phyloP scores from a whole-genome alignment of 1,284 basidiomycete genomes.

The Ganoderma resinaceum region DNA sequence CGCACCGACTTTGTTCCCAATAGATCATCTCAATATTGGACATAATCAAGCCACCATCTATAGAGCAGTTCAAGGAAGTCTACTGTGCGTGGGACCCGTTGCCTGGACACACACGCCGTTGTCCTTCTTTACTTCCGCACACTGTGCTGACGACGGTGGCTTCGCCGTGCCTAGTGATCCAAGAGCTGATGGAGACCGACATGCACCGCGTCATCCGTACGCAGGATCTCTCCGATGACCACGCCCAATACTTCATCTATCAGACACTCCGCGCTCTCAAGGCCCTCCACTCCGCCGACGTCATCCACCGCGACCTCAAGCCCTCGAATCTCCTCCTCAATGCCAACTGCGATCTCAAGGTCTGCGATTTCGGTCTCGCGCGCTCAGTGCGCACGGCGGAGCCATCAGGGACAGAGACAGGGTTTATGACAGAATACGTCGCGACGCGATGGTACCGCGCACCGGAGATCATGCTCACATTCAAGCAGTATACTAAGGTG shows the following conservation, averaged over 20 bases:
- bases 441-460: slow-evolving; percentile 95
- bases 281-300: slow-evolving; percentile 92
- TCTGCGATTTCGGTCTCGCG: slow-evolving; percentile 72
- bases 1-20: neutral
- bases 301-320: slow-evolving; percentile 96
- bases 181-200: slow-evolving; percentile 80
- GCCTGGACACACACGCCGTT: slow-evolving; percentile 5
- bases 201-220: slow-evolving; percentile 78
- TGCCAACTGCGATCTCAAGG: slow-evolving; percentile 96
- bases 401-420: slow-evolving; percentile 84
- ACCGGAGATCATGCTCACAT: slow-evolving; percentile 96
- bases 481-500: slow-evolving; percentile 95
- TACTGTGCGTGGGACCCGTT: slow-evolving; percentile 62
- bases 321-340: slow-evolving; percentile 96
- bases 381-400: slow-evolving; percentile 87
- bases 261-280: slow-evolving; percentile 92
- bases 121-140: neutral
- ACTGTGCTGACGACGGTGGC: neutral
- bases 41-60: slow-evolving; percentile 89
- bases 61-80: slow-evolving; percentile 95
- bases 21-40: slow-evolving; percentile 96
- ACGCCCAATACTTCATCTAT: slow-evolving; percentile 76
- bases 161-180: slow-evolving; percentile 60
- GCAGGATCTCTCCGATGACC: slow-evolving; percentile 86
- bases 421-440: slow-evolving; percentile 96